Percentiles rank a stretch among this genome's conserved stretches.
Conservation (phyloP, 202 grass and related monocot genomes). For the Saccharum hybrid region DNA sequence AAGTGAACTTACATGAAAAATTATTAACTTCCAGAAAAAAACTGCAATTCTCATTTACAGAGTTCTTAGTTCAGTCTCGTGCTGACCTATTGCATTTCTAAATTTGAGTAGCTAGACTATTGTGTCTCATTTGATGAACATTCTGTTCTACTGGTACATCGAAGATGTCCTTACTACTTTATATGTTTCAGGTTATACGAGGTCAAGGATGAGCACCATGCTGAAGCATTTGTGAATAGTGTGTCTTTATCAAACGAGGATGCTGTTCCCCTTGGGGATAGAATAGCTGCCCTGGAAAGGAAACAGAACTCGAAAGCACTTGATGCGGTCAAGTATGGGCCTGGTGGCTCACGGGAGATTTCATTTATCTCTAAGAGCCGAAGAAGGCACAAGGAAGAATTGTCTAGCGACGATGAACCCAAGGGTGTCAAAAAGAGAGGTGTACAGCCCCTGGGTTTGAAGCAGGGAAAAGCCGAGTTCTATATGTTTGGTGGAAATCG, state of each 20-base stretch:
- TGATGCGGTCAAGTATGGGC: constrained; percentile 75
- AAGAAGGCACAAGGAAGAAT: constrained; percentile 60
- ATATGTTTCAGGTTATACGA: constrained; percentile 76
- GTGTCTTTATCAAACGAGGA: constrained; percentile 75
- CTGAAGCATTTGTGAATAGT: constrained; percentile 79
- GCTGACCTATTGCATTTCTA: not conserved
- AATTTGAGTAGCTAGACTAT: constrained; percentile 4
- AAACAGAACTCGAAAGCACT: constrained; percentile 39
- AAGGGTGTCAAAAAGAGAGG: constrained; percentile 68
- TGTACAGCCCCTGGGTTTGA: constrained; percentile 66
- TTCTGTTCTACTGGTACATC: not conserved
- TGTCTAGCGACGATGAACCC: constrained; percentile 46
- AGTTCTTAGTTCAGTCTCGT: not conserved
- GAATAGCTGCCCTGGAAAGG: constrained; percentile 60
- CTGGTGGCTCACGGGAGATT: constrained; percentile 76
- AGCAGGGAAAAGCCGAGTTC: constrained; percentile 77
- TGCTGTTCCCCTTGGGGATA: constrained; percentile 64
- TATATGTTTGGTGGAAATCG: constrained; percentile 68
- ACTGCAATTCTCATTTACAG: not conserved
- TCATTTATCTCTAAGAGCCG: constrained; percentile 67
- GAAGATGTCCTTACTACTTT: constrained; percentile 17
- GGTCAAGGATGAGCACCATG: constrained; percentile 86
- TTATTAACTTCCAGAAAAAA: not conserved
- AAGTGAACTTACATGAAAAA: not conserved
- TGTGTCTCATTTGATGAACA: not conserved